Conservation (phyloP, 106 monocot species). For the Allium sativum region DNA sequence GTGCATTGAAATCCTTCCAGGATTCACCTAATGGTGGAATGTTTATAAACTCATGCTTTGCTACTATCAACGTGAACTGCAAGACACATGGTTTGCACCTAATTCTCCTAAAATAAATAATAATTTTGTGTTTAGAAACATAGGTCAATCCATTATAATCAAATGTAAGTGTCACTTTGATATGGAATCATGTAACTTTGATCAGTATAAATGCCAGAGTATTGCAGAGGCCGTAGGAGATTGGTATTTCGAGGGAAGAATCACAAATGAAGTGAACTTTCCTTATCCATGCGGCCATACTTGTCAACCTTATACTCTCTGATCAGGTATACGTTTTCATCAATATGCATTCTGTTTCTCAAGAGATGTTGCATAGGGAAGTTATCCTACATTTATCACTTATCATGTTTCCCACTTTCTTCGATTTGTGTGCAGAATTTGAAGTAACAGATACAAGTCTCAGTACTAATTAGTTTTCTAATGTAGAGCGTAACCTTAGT, state of each 20-base stretch:
- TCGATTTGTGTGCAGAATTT: too few relatives aligned
- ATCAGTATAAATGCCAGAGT: too few relatives aligned
- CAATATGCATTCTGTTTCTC: too few relatives aligned
- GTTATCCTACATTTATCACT: background rate
- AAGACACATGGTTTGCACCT: conserved; percentile 59
- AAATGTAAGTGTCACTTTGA: too few relatives aligned
- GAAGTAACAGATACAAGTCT: too few relatives aligned
- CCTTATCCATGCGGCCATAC: conserved; percentile 70
- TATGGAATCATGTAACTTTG: too few relatives aligned
- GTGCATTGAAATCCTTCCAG: conserved; percentile 23
- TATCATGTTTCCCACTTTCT: too few relatives aligned
- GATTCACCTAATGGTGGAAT: conserved; percentile 29
- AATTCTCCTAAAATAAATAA: conserved; percentile 52
- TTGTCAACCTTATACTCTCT: conserved; percentile 22
- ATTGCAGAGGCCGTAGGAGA: conserved; percentile 74
- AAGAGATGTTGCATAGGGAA: too few relatives aligned
- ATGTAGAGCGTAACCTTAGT: too few relatives aligned
- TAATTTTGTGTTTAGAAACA: conserved; percentile 46
- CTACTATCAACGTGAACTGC: conserved; percentile 83
- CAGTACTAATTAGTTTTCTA: too few relatives aligned
- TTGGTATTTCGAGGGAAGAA: conserved; percentile 61
- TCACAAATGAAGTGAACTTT: conserved; percentile 41
- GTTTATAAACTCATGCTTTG: conserved; percentile 83
- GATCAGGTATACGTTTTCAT: too few relatives aligned
- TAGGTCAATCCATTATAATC: too few relatives aligned